Evolutionary conservation across 371 early-diverging fungal species (phyloP), one percentile per base, ranked within the genome.

Genomic region (Dinochytrium kinnereticum): DNA sequence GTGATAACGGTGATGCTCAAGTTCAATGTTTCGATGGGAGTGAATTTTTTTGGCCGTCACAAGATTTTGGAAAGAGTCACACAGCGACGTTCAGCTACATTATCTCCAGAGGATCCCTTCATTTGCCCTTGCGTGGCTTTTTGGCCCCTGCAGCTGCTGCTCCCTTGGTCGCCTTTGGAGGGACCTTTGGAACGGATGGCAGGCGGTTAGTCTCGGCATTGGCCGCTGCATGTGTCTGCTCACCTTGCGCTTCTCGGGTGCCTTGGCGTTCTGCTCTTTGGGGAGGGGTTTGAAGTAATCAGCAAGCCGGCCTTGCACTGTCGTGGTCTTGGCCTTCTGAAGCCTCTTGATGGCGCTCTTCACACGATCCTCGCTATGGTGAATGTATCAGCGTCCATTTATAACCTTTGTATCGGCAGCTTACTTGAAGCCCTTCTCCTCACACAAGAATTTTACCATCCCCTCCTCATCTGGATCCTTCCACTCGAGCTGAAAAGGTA

Each of bases 401-500:
- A n/a, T n/a, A n/a, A n/a, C n/a, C n/a, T n/a, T n/a, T n/a, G n/a
- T n/a, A n/a, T n/a, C n/a, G n/a, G n/a, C n/a, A n/a, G 71, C 84
- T 78, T 83, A 93, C 94, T 83, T 93, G 85, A 99, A 99, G 55
- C 94, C 95, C 83, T 99, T 99, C 76, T 99, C 95, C 28, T 88
- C 83, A 21, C 96, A 97, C 81, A 99, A 84, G 77, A 94, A 99
- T 33, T 94, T 85, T 21, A 97, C 91, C 10, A 99, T 82, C 0
- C 89, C 96, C 65, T 98, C 97, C 50, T 91, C 90, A 80, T 99
- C 92, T 1, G 98, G 96, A 1, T 84, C 83, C 24, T 90, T 87
- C 97, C 98, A 98, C 73, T 90, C 92, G 51, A 97, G 83, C 87
- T 93, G 77, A 31, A n/a, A n/a, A n/a, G n/a, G n/a, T n/a, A n/a